phyloP scores from a whole-genome alignment of 2,329 filamentous ascomycete genomes.

The Colletotrichum karsti region DNA sequence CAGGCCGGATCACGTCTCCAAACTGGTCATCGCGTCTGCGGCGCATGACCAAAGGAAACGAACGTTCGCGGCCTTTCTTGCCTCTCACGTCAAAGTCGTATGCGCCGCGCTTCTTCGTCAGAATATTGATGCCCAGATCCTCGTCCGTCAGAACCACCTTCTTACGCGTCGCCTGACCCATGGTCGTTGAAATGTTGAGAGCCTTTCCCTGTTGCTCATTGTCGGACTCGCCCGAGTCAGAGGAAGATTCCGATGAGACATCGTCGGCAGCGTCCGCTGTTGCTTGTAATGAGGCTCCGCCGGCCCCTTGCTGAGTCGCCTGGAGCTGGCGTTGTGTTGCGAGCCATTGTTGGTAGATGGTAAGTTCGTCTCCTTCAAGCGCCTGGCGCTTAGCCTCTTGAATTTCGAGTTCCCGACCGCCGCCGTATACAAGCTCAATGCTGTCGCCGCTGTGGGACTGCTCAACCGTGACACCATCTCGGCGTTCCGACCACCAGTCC shows the following conservation, averaged over 20 bases:
- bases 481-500: slow-evolving; percentile 78
- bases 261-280: slow-evolving; percentile 82
- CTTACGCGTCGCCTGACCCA: slow-evolving; percentile 84
- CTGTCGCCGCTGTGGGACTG: slow-evolving; percentile 62
- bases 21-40: slow-evolving; percentile 88
- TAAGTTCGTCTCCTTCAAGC: slow-evolving; percentile 79
- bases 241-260: slow-evolving; percentile 84
- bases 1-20: slow-evolving; percentile 90
- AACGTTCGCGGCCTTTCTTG: slow-evolving; percentile 90
- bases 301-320: slow-evolving; percentile 77
- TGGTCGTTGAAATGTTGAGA: slow-evolving; percentile 85
- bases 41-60: slow-evolving; percentile 88
- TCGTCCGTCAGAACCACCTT: slow-evolving; percentile 89
- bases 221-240: slow-evolving; percentile 88
- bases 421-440: slow-evolving; percentile 73
- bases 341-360: slow-evolving; percentile 90
- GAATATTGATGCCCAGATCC: slow-evolving; percentile 89
- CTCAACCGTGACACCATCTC: slow-evolving; percentile 70
- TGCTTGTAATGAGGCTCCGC: slow-evolving; percentile 72
- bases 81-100: slow-evolving; percentile 92
- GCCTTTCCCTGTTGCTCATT: slow-evolving; percentile 91
- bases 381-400: slow-evolving; percentile 69
- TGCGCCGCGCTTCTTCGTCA: slow-evolving; percentile 88
- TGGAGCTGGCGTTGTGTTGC: slow-evolving; percentile 89
- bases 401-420: slow-evolving; percentile 69